These are phyloP conservation scores for Trametes sanguinea DNA, from an alignment of 768 basidiomycete genomes.

Conservation along the genomic window DNA sequence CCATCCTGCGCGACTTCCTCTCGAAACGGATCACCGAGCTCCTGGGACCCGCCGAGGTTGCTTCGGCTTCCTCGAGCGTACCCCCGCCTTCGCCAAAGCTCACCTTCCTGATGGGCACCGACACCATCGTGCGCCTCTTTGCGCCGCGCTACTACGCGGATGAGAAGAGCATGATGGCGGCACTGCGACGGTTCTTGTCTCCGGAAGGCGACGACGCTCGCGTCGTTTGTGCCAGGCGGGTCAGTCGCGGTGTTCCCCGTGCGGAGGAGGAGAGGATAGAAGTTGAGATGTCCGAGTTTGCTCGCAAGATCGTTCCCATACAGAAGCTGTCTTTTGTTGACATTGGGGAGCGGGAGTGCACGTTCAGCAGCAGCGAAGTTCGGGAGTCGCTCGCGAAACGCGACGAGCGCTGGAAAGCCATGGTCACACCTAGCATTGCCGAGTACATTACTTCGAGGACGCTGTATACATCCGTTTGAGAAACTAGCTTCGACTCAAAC, in stretches of 20 bases:
- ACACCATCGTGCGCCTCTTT: slow-evolving; percentile 83
- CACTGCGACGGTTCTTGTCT: slow-evolving; percentile 62
- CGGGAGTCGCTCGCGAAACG: slow-evolving; percentile 44
- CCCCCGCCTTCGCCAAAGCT: slow-evolving; percentile 41
- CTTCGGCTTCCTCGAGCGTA: neutral
- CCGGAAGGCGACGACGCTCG: slow-evolving; percentile 55
- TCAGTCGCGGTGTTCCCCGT: slow-evolving; percentile 22
- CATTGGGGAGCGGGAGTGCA: slow-evolving; percentile 56
- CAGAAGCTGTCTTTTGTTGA: slow-evolving; percentile 61
- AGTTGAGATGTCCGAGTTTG: slow-evolving; percentile 35
- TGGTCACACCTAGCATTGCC: slow-evolving; percentile 49
- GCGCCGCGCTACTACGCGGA: slow-evolving; percentile 71
- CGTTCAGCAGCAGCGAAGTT: slow-evolving; percentile 71
- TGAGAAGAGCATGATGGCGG: slow-evolving; percentile 51
- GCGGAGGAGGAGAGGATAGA: slow-evolving; percentile 35
- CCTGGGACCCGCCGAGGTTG: neutral
- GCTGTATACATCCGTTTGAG: slow-evolving; percentile 41
- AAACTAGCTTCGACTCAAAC: too few species aligned
- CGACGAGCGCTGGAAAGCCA: slow-evolving; percentile 44
- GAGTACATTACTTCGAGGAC: slow-evolving; percentile 51
- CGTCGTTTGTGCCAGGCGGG: slow-evolving; percentile 70
- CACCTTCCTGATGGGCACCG: slow-evolving; percentile 77
- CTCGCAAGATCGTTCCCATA: slow-evolving; percentile 50
- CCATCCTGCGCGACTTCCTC: slow-evolving; percentile 55
- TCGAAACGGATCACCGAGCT: slow-evolving; percentile 35